phyloP scores from a whole-genome alignment of 2,329 filamentous ascomycete species.

The Claviceps sp. region DNA sequence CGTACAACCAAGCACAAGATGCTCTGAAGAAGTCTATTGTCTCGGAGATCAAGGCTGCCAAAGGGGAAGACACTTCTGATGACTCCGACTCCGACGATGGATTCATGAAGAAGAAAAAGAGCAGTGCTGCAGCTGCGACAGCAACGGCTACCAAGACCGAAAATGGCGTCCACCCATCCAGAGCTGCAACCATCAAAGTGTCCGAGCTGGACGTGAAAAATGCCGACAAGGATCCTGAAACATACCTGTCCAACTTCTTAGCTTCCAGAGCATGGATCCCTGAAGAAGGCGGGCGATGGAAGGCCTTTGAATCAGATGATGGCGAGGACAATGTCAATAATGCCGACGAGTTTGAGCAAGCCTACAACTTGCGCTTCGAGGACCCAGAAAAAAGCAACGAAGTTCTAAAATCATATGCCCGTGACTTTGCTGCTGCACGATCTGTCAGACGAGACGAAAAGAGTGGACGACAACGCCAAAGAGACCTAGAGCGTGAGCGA shows the following conservation, averaged over 20 bases:
- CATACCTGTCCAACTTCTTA: slow-evolving; percentile 91
- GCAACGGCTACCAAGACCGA: slow-evolving; percentile 15
- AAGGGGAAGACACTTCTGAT: slow-evolving; percentile 28
- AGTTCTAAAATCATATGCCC: slow-evolving; percentile 73
- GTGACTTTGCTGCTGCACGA: slow-evolving; percentile 68
- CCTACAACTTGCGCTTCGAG: slow-evolving; percentile 94
- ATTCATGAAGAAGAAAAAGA: slow-evolving; percentile 55
- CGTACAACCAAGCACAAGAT: slow-evolving; percentile 82
- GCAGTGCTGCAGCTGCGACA: slow-evolving; percentile 22
- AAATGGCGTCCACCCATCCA: slow-evolving; percentile 43
- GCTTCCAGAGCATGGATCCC: slow-evolving; percentile 82
- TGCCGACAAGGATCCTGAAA: slow-evolving; percentile 82
- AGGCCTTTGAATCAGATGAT: slow-evolving; percentile 86
- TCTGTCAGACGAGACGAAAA: slow-evolving; percentile 78
- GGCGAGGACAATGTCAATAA: slow-evolving; percentile 62
- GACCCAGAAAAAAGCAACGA: slow-evolving; percentile 82
- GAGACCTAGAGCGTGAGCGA: slow-evolving; percentile 64
- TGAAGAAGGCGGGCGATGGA: slow-evolving; percentile 49
- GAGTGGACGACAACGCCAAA: slow-evolving; percentile 60
- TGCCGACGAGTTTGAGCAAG: slow-evolving; percentile 79
- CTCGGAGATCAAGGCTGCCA: slow-evolving; percentile 61
- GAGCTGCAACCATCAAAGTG: slow-evolving; percentile 31
- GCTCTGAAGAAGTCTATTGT: slow-evolving; percentile 66
- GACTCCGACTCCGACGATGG: slow-evolving; percentile 52
- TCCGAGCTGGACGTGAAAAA: slow-evolving; percentile 53